Base-by-base conservation (phyloP, 805 yeast genomes). In the Peterozyma toletana region DNA sequence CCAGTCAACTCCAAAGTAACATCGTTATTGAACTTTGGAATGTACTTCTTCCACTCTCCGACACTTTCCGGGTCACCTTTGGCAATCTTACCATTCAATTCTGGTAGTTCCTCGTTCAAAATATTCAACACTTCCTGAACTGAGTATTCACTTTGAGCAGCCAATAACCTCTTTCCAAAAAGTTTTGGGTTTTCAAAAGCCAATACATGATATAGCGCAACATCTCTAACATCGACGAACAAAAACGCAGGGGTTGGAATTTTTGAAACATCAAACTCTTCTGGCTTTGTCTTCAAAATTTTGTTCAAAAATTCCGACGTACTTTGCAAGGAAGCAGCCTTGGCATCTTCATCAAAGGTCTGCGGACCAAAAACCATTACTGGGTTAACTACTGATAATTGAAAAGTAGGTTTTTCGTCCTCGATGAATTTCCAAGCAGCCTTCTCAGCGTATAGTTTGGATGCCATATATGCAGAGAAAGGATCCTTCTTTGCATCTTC, bases 221-320 rank as follows among this genome's bases (percentile, higher is more conserved):
- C 82, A 53, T 81, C 86, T 53, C 84, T 68, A 5, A 80, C 85
- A 56, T 80, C 84, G 33, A 74, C 65, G 39, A 54, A 67, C 13
- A 40, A 11, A n/a, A 33, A 38, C n/a, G 27, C 21, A 6, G 33
- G 15, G n/a, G n/a, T n/a, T n/a, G n/a, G n/a, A n/a, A n/a, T n/a
- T 9, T 46, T 47, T 7, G 15, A 21, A 34, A 13, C 34, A 17
- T 64, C 5, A 58, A 27, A 27, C 30, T 45, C 51, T 15, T 33
- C 40, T 7, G 53, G 47, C 9, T 21, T 46, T 48, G 53, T 37
- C 17, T 54, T 51, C 35, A 60, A 47, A 30, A 53, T 35, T 11
- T 35, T 13, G 47, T 53, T 55, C 41, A 64, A 42, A 38, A 58
- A 21, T 43, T 62, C 62, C 17, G 63, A 54, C 9, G 68, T 63